These are phyloP conservation scores for Gleditsia sinensis DNA, from an alignment of 306 rosid genomes.

Conservation along the genomic window DNA sequence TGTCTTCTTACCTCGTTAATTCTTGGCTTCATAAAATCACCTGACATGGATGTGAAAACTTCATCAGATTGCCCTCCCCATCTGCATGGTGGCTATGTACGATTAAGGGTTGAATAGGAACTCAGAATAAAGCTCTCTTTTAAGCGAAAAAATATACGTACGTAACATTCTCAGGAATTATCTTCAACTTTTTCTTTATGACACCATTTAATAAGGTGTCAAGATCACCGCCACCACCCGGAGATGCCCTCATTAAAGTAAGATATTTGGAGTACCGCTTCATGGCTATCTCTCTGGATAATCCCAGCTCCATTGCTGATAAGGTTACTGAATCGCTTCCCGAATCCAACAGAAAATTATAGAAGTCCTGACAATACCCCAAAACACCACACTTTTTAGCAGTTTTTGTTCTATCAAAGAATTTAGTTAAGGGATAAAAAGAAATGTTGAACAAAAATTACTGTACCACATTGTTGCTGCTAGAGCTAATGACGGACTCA, in stretches of 20 bases:
- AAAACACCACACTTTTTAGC: background rate
- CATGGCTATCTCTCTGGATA: conserved; percentile 23
- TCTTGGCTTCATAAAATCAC: conserved; percentile 91
- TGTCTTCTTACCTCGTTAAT: conserved; percentile 64
- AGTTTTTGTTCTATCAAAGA: no score
- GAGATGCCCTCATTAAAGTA: conserved; percentile 19
- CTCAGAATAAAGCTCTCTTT: background rate
- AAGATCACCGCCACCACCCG: conserved; percentile 41
- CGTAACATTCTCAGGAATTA: conserved; percentile 62
- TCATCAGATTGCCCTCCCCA: conserved; percentile 55
- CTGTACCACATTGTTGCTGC: conserved; percentile 73
- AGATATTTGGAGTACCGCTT: conserved; percentile 53
- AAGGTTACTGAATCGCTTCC: conserved; percentile 40
- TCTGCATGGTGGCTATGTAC: conserved; percentile 32
- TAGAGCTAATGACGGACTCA: conserved; percentile 40
- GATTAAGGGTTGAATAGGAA: background rate
- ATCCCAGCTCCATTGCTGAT: conserved; percentile 28
- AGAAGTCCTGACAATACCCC: conserved; percentile 51
- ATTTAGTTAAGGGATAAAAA: no score
- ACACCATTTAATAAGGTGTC: conserved; percentile 57
- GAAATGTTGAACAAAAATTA: no score
- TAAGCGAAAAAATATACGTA: conserved; percentile 30
- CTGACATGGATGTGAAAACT: conserved; percentile 39
- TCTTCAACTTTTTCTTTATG: conserved; percentile 60
- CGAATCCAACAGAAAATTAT: conserved; percentile 62